Evolutionary conservation across 2,329 filamentous ascomycete genomes (phyloP).

Genomic region (Metarhizium humberi): DNA sequence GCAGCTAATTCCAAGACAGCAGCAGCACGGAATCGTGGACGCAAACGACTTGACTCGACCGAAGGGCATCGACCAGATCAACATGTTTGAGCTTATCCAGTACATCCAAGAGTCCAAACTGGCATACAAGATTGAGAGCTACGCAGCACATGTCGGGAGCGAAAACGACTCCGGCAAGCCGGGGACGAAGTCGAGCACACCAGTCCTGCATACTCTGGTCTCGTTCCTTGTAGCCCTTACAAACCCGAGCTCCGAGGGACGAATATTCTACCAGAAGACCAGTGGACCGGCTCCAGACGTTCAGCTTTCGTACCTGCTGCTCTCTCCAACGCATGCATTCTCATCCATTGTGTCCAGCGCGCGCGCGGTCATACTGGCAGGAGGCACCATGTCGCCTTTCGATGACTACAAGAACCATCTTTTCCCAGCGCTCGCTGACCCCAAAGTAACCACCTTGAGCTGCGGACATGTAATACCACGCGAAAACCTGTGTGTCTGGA

Average conservation of each 20-base stretch:
- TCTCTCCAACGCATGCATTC: slow-evolving; percentile 89
- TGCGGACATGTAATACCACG: slow-evolving; percentile 90
- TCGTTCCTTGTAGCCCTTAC: slow-evolving; percentile 72
- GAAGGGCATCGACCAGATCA: slow-evolving; percentile 91
- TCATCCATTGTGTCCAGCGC: slow-evolving; percentile 77
- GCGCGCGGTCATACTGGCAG: slow-evolving; percentile 79
- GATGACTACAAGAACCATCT: slow-evolving; percentile 80
- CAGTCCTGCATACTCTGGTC: slow-evolving; percentile 45
- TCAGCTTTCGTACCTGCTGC: slow-evolving; percentile 71
- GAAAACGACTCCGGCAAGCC: slow-evolving; percentile 23
- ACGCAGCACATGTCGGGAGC: slow-evolving; percentile 55
- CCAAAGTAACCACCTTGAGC: slow-evolving; percentile 69
- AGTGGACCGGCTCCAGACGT: slow-evolving; percentile 33
- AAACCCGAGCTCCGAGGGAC: slow-evolving; percentile 67
- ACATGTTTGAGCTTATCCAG: slow-evolving; percentile 76
- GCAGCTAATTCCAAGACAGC: slow-evolving; percentile 10
- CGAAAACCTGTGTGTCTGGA: slow-evolving; percentile 70
- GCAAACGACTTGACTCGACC: slow-evolving; percentile 64
- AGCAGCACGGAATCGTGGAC: slow-evolving; percentile 58
- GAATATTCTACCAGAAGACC: slow-evolving; percentile 52
- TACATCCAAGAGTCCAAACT: slow-evolving; percentile 91
- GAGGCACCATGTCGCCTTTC: slow-evolving; percentile 97
- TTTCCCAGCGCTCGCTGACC: slow-evolving; percentile 61
- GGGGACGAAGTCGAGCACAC: slow-evolving; percentile 23
- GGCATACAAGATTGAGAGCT: slow-evolving; percentile 89